Percentiles rank a stretch among this genome's conserved stretches.
Evolutionary conservation across 345 rosid genomes (phyloP).

Genomic region (Gynandropsis gynandra): DNA sequence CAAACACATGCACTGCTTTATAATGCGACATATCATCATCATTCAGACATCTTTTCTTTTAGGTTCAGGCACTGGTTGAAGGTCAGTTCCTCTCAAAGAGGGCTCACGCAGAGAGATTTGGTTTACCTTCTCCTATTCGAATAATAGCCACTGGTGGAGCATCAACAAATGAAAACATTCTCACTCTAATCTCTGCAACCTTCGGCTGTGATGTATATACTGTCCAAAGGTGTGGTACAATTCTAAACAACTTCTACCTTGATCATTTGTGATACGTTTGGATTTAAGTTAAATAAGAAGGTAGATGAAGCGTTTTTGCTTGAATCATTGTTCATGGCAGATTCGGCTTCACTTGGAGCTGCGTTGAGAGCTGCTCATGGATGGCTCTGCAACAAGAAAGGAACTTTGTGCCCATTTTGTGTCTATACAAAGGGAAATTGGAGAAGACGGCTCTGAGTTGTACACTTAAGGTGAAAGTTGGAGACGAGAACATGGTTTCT

Average conservation of each 20-base stretch:
- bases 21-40: neutral
- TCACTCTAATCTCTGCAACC: slow-evolving; percentile 52
- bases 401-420: slow-evolving; percentile 62
- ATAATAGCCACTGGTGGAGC: slow-evolving; percentile 93
- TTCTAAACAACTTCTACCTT: neutral
- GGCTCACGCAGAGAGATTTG: slow-evolving; percentile 80
- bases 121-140: slow-evolving; percentile 79
- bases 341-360: slow-evolving; percentile 91
- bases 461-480: slow-evolving; percentile 36
- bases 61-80: slow-evolving; percentile 83
- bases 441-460: slow-evolving; percentile 61
- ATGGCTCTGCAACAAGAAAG: slow-evolving; percentile 69
- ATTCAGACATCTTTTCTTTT: slow-evolving; percentile 13
- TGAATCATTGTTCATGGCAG: slow-evolving; percentile 37
- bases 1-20: neutral
- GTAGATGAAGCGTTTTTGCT: too few species aligned
- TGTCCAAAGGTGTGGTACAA: slow-evolving; percentile 71
- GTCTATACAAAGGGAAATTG: slow-evolving; percentile 51
- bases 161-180: slow-evolving; percentile 64
- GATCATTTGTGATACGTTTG: too few species aligned
- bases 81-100: slow-evolving; percentile 90
- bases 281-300: neutral
- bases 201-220: slow-evolving; percentile 79
- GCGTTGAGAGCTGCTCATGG: slow-evolving; percentile 90
- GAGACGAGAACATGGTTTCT: slow-evolving; percentile 36